Conservation (phyloP, 805 yeast species). For the Yamadazyma philogaea region DNA sequence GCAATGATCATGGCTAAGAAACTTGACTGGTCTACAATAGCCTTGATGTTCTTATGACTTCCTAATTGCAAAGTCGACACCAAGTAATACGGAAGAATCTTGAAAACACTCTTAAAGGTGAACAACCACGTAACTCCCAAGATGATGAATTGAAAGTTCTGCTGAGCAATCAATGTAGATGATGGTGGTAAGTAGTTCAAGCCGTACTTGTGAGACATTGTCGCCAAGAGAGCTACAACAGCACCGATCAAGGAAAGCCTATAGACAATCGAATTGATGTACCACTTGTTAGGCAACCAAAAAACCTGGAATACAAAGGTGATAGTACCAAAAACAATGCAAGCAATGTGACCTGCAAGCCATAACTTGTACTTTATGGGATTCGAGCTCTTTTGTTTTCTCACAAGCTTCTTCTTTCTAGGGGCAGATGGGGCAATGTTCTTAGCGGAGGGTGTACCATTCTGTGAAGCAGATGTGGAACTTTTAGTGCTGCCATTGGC, state of each 20-base stretch:
- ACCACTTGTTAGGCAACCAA: conserved; percentile 37
- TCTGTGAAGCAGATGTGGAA: neutral
- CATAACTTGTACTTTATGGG: conserved; percentile 49
- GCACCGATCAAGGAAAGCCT: conserved; percentile 57
- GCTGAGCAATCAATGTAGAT: conserved; percentile 64
- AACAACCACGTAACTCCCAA: conserved; percentile 59
- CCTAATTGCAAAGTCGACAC: conserved; percentile 59
- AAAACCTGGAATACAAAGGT: conserved; percentile 36
- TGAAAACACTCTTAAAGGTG: conserved; percentile 62
- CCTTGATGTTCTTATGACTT: conserved; percentile 34
- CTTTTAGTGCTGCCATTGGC: neutral
- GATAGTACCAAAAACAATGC: conserved; percentile 46
- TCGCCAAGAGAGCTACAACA: conserved; percentile 47
- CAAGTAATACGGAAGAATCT: conserved; percentile 57
- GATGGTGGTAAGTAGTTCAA: conserved; percentile 56
- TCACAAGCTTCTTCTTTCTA: conserved; percentile 32
- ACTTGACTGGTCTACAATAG: conserved; percentile 36
- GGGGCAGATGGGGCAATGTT: conserved; percentile 7
- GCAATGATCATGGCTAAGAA: conserved; percentile 49
- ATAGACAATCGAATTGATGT: conserved; percentile 51
- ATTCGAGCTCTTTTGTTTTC: conserved; percentile 25
- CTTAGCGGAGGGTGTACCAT: conserved; percentile 1
- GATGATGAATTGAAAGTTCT: conserved; percentile 67
- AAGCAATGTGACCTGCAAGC: conserved; percentile 53
- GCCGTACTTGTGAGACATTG: conserved; percentile 59